Evolutionary conservation across 495 filamentous ascomycete genomes (phyloP).

Genomic region (Xylaria acuta): DNA sequence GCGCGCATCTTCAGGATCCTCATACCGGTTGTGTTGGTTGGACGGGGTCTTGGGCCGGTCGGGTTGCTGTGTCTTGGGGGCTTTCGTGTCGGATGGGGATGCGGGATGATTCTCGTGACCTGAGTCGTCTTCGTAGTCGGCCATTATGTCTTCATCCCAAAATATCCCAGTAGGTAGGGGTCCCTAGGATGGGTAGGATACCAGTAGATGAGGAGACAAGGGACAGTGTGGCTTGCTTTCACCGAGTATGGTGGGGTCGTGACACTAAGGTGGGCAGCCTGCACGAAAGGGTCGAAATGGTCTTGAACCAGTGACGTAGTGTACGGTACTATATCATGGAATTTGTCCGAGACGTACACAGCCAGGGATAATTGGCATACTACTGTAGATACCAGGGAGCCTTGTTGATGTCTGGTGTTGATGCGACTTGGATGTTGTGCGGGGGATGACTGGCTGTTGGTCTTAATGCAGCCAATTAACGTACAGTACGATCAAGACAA

Average conservation of each 20-base stretch:
- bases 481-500: neutral
- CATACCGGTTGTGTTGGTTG: conserved; percentile 62
- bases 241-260: neutral
- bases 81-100: conserved; percentile 62
- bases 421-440: conserved; percentile 8
- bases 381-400: neutral
- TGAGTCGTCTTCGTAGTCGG: conserved; percentile 63
- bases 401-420: conserved; percentile 16
- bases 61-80: conserved; percentile 29
- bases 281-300: neutral
- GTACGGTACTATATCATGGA: neutral
- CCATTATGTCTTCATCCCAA: conserved; percentile 27
- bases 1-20: conserved; percentile 67
- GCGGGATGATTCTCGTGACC: conserved; percentile 76
- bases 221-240: neutral
- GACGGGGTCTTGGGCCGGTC: conserved; percentile 51
- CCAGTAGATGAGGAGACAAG: too few species aligned
- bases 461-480: neutral
- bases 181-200: neutral
- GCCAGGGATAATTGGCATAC: neutral
- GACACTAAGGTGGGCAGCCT: neutral
- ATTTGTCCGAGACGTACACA: neutral
- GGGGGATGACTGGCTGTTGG: conserved; percentile 2
- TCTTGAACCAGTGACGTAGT: conserved; percentile 8
- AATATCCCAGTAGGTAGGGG: neutral